Base-by-base conservation (phyloP, 192 early-diverging fungal species). In the Podila verticillata region DNA sequence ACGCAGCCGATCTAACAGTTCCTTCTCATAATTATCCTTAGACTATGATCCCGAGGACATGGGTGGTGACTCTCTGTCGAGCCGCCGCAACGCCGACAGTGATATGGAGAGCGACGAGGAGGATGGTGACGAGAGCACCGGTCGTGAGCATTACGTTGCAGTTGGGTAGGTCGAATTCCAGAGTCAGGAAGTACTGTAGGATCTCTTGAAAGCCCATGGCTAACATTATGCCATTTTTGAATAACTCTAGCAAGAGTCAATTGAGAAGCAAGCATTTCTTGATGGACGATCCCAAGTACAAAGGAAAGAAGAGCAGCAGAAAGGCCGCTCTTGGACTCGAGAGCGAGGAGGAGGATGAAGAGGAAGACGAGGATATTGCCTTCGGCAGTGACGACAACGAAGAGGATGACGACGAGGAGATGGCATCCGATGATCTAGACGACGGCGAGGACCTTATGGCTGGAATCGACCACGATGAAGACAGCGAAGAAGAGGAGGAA, bases 21-120 rank as follows among this genome's bases (percentile, higher is more conserved):
- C 39, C 12, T 44, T 9, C 13, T 15, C 39, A 3, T n/a, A 15
- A 44, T 9, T 44, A 44, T 44, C 39, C 39, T 3, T 44, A 91
- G 92, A 94, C 65, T 89, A 85, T 61, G 93, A 93, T 80, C 91
- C 91, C 32, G 93, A 93, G 58, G 86, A 92, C 75, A 82, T 88
- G 54, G 91, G 85, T 17, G 91, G 84, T 6, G 78, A 82, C 48
- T 71, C 79, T n/a, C 65, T 83, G 32, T 68, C 81, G 19, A 68
- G 66, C 57, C 78, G 84, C 62, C 86, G 75, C n/a, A 77, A 85
- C 24, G 86, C 81, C 32, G 74, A 84, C 13, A 83, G 84, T n/a
- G 83, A 82, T 48, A 73, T 84, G 20, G 89, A 84, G 30, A 84
- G 85, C 20, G 87, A 84, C 7, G 84, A 88, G 19, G 78, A 70